phyloP scores from a whole-genome alignment of 2,329 filamentous ascomycete species.

The Aspergillus intermedius region DNA sequence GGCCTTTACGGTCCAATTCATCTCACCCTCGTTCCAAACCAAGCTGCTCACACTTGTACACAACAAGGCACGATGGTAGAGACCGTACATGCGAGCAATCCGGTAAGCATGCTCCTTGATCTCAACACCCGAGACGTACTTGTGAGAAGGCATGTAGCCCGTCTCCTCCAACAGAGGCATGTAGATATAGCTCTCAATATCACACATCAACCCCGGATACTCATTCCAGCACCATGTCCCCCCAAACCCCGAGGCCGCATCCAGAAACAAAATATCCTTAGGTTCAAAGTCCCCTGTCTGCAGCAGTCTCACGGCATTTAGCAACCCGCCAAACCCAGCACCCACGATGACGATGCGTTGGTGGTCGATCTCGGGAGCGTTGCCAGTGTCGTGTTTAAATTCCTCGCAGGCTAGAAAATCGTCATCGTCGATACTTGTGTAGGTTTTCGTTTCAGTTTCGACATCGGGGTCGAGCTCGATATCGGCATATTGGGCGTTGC shows the following conservation, averaged over 20 bases:
- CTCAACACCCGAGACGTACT: slow-evolving; percentile 7
- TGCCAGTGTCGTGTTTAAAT: background rate
- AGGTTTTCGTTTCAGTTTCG: background rate
- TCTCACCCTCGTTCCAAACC: slow-evolving; percentile 3
- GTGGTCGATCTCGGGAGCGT: background rate
- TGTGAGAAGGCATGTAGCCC: slow-evolving; percentile 6
- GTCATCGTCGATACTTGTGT: background rate
- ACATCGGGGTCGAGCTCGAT: background rate
- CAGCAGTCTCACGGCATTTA: slow-evolving; percentile 36
- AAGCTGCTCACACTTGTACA: slow-evolving; percentile 35
- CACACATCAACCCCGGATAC: slow-evolving; percentile 48
- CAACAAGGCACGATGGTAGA: slow-evolving; percentile 43
- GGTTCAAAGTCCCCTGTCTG: slow-evolving; percentile 26
- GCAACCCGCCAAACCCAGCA: slow-evolving; percentile 40
- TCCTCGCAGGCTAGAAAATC: background rate
- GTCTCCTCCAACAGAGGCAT: slow-evolving; percentile 12
- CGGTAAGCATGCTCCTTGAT: slow-evolving; percentile 5
- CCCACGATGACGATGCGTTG: slow-evolving; percentile 32
- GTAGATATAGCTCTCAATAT: slow-evolving; percentile 48
- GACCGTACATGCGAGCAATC: slow-evolving; percentile 31
- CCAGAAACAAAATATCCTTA: slow-evolving; percentile 8
- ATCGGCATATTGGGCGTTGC: background rate
- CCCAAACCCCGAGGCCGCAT: slow-evolving; percentile 10
- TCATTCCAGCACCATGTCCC: slow-evolving; percentile 43
- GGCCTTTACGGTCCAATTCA: slow-evolving; percentile 6